Evolutionary conservation across 2,329 filamentous ascomycete genomes (phyloP).

Genomic region (Colletotrichum tropicicola): DNA sequence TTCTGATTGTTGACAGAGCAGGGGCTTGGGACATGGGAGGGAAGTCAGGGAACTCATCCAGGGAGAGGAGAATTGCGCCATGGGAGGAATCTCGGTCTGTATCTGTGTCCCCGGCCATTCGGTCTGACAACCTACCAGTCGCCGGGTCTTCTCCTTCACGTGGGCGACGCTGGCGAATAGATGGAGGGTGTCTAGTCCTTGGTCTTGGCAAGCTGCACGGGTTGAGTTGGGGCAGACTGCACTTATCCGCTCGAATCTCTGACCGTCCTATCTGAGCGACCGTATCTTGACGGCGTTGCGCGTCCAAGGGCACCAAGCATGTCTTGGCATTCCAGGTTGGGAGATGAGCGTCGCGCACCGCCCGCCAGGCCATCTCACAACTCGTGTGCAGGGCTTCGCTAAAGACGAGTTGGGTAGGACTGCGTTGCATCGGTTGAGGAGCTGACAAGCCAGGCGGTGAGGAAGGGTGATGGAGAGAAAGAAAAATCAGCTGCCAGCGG

Average conservation of each 20-base stretch:
- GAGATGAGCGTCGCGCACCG: conserved; percentile 25
- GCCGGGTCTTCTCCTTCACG: conserved; percentile 10
- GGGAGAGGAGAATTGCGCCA: neutral
- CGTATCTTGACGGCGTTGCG: conserved; percentile 1
- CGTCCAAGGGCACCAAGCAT: neutral
- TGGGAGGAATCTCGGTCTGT: neutral
- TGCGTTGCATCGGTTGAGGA: conserved; percentile 5
- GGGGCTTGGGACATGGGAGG: conserved; percentile 3
- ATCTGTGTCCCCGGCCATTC: neutral
- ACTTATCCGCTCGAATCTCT: neutral
- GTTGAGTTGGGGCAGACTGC: conserved; percentile 1
- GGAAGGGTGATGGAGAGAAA: neutral
- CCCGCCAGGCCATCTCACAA: conserved; percentile 18
- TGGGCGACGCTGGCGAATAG: conserved; percentile 14
- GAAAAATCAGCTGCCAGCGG: neutral
- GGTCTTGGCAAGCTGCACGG: conserved; percentile 16
- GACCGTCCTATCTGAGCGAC: neutral
- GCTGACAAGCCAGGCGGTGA: conserved; percentile 12
- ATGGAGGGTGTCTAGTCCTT: neutral
- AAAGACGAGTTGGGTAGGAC: neutral
- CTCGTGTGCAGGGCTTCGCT: conserved; percentile 18
- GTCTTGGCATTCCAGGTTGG: conserved; percentile 14
- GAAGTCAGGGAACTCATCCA: neutral
- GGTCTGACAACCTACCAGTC: conserved; percentile 4
- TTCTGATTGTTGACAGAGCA: neutral